A percentile compares a stretch with the other conserved stretches of the same genome.
Evolutionary conservation across 2,329 filamentous ascomycete genomes (phyloP).

Genomic region (Ceratocystis alfenasii): DNA sequence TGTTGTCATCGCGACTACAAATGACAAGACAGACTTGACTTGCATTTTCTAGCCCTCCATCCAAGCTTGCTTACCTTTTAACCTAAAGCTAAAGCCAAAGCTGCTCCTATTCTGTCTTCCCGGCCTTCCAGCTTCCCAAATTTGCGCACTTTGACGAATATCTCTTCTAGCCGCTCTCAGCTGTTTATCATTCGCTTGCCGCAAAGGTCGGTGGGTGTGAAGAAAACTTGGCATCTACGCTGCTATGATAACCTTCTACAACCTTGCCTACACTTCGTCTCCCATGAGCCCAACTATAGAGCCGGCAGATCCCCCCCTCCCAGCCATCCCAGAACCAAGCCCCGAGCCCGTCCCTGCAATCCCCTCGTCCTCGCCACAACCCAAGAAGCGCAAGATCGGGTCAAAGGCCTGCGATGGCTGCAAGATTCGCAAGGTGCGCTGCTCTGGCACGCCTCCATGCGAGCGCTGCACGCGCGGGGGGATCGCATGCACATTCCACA

Average conservation of each 20-base stretch:
- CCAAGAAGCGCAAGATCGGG: conserved; percentile 20
- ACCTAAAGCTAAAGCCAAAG: neutral
- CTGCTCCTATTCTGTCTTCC: neutral
- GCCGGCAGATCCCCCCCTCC: neutral
- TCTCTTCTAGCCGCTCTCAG: neutral
- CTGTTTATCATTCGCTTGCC: no score
- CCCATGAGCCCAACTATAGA: neutral
- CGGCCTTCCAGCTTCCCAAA: neutral
- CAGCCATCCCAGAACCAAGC: neutral
- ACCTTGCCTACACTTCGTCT: neutral
- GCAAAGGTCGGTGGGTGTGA: neutral
- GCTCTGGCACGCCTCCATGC: conserved; percentile 38
- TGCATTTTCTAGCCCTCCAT: neutral
- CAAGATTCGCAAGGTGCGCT: conserved; percentile 42
- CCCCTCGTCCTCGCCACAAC: neutral
- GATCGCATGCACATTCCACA: conserved; percentile 41
- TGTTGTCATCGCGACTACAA: conserved; percentile 13
- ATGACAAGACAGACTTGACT: conserved; percentile 12
- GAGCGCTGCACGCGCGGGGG: conserved; percentile 34
- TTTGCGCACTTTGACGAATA: neutral
- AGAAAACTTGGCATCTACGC: neutral
- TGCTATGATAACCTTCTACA: neutral
- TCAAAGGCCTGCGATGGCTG: conserved; percentile 38
- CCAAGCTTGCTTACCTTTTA: neutral
- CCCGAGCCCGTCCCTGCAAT: neutral